Evolutionary conservation across 345 rosid genomes (phyloP), one percentile per base, ranked within the genome.

Genomic region (Reutealis trisperma): DNA sequence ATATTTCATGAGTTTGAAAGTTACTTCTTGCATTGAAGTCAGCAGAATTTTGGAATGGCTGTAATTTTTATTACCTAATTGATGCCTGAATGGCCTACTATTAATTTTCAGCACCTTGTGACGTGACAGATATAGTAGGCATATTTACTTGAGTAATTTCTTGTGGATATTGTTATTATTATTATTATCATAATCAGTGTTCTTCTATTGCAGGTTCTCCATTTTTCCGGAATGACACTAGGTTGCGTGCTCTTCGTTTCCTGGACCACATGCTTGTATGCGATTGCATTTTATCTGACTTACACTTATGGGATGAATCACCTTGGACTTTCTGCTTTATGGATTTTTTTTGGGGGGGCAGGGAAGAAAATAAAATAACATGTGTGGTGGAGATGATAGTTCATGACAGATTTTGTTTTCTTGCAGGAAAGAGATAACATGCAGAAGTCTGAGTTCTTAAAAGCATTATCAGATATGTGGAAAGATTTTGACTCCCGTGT

Each of bases 391-490:
- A 63, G 52, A 61, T 79, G 24, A 55, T 71, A 10, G 12, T 67
- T 72, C 25, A 18, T 75, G 73, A 65, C 70, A 76, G 1, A 18
- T 78, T 72, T 15, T 47, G 44, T 78, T 79, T 74, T 67, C 61
- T 75, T 84, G 76, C 86, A 96, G 99, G 99, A 88, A 87, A 85
- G 98, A 85, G 98, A 96, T 73, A 96, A 96, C 82, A 88, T 91
- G 95, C 99, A 93, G 87, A 96, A 96, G 84, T 88, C 99, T n/a
- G 99, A 96, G 83, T 96, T 96, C 81, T 81, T 96, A 80, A 96
- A 96, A 88, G 99, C 98, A 69, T 86, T 96, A 75, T 88, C 97
- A 82, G 97, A 92, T 82, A 96, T 96, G 98, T 96, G 99, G 99
- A 96, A 93, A 87, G 98, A 92, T 72, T 96, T 96, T 84, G 99